Percentiles rank a stretch among this genome's conserved stretches.
These are phyloP conservation scores for Lactifluus echinatus DNA, from an alignment of 768 basidiomycete genomes.

Conservation along the genomic window DNA sequence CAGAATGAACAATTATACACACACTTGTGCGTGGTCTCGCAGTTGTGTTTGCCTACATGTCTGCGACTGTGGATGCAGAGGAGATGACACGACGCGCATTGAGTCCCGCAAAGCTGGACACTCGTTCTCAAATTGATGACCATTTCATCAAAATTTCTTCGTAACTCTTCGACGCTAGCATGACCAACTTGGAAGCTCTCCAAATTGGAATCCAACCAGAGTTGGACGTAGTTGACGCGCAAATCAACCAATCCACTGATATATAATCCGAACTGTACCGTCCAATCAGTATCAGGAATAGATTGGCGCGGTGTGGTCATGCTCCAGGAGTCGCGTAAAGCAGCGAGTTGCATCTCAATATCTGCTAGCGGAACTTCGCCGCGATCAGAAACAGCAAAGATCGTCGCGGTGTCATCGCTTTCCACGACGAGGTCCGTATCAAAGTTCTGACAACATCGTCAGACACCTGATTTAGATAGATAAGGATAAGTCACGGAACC, in stretches of 20 bases:
- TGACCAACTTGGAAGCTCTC: slow-evolving; percentile 37
- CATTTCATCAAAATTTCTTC: slow-evolving; percentile 34
- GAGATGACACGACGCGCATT: slow-evolving; percentile 42
- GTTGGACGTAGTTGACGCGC: slow-evolving; percentile 39
- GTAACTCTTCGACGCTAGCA: slow-evolving; percentile 38
- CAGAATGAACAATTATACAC: slow-evolving; percentile 35
- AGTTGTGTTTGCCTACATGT: slow-evolving; percentile 43
- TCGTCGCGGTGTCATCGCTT: slow-evolving; percentile 29
- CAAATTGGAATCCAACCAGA: slow-evolving; percentile 45
- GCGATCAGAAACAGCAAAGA: slow-evolving; percentile 29
- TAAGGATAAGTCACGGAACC: slow-evolving; percentile 27
- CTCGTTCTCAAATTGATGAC: slow-evolving; percentile 38
- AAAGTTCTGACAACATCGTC: slow-evolving; percentile 33
- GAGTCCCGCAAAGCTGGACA: slow-evolving; percentile 41
- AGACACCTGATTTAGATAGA: not conserved
- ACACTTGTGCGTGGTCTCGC: slow-evolving; percentile 43
- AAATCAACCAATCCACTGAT: slow-evolving; percentile 33
- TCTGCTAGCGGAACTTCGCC: slow-evolving; percentile 16
- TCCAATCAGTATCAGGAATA: slow-evolving; percentile 36
- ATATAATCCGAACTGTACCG: slow-evolving; percentile 29
- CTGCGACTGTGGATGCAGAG: slow-evolving; percentile 37
- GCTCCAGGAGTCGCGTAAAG: slow-evolving; percentile 27
- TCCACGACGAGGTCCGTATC: slow-evolving; percentile 40
- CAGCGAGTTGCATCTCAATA: slow-evolving; percentile 24
- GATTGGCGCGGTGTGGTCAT: slow-evolving; percentile 28